Percentiles rank a stretch among this genome's conserved stretches.
Conservation (phyloP, 176 grass and related monocot genomes). For the Puya raimondii region DNA sequence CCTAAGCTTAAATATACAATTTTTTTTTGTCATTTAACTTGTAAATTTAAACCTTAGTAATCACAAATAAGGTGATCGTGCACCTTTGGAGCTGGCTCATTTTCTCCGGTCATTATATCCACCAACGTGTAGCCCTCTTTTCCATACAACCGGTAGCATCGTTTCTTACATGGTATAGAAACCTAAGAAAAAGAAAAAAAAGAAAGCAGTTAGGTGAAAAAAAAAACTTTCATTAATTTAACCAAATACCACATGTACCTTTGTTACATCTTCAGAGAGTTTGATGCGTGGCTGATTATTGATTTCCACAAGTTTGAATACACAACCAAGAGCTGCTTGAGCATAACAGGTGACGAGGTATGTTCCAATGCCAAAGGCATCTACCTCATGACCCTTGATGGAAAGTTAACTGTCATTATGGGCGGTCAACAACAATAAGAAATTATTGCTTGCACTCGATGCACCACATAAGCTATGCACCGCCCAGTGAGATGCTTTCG, state of each 20-base stretch:
- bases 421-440: too few species aligned
- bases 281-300: constrained; percentile 93
- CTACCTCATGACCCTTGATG: constrained; percentile 91
- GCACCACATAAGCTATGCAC: too few species aligned
- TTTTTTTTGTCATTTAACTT: background rate
- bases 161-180: constrained; percentile 94
- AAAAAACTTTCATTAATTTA: background rate
- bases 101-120: constrained; percentile 90
- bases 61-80: constrained; percentile 3
- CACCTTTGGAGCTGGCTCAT: constrained; percentile 78
- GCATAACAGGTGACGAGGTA: constrained; percentile 95
- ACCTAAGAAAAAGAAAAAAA: constrained; percentile 41
- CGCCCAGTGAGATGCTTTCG: too few species aligned
- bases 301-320: constrained; percentile 99
- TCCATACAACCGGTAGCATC: constrained; percentile 83
- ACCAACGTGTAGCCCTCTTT: constrained; percentile 61
- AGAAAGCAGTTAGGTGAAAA: background rate
- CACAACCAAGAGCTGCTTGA: constrained; percentile 97
- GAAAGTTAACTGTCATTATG: background rate
- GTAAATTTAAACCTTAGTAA: constrained; percentile 9
- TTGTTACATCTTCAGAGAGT: constrained; percentile 91
- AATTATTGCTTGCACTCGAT: too few species aligned
- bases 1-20: background rate
- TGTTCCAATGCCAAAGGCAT: constrained; percentile 95
- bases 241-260: constrained; percentile 28